A percentile compares a stretch with the other conserved stretches of the same genome.
phyloP scores from a whole-genome alignment of 768 basidiomycete species.

The Pleurotus tuber-regium region DNA sequence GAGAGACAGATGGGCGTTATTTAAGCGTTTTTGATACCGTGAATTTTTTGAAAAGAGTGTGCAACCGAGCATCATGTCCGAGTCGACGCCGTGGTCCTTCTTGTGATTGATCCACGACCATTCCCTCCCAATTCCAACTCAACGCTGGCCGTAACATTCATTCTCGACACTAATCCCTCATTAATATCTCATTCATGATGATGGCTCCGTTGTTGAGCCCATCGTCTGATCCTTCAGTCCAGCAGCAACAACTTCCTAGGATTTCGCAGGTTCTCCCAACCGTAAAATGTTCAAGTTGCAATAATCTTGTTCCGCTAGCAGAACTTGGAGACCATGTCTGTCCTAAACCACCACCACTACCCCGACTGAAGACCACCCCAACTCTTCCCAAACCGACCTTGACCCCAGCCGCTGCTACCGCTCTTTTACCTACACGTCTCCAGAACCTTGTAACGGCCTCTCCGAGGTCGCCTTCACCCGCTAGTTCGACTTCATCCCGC shows the following conservation, averaged over 20 bases:
- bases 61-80: constrained; percentile 2
- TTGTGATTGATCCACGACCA: constrained; percentile 6
- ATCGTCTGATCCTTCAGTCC: constrained; percentile 23
- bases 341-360: constrained; percentile 38
- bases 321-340: constrained; percentile 82
- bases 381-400: constrained; percentile 34
- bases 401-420: constrained; percentile 37
- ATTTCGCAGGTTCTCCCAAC: constrained; percentile 77
- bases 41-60: not conserved
- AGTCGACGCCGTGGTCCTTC: constrained; percentile 3
- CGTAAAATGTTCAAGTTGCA: constrained; percentile 84
- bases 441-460: constrained; percentile 39
- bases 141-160: constrained; percentile 30
- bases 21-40: not conserved
- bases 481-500: constrained; percentile 13
- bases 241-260: constrained; percentile 16
- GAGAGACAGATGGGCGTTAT: not conserved
- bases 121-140: constrained; percentile 2
- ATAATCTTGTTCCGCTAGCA: constrained; percentile 63
- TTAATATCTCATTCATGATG: constrained; percentile 13
- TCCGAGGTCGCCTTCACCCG: constrained; percentile 15
- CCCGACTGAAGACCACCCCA: not conserved
- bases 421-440: constrained; percentile 49
- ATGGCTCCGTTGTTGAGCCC: constrained; percentile 31
- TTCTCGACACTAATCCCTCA: constrained; percentile 10